Base-by-base conservation (phyloP, 108 stramenopile species). In the Nitzschia sp. region DNA sequence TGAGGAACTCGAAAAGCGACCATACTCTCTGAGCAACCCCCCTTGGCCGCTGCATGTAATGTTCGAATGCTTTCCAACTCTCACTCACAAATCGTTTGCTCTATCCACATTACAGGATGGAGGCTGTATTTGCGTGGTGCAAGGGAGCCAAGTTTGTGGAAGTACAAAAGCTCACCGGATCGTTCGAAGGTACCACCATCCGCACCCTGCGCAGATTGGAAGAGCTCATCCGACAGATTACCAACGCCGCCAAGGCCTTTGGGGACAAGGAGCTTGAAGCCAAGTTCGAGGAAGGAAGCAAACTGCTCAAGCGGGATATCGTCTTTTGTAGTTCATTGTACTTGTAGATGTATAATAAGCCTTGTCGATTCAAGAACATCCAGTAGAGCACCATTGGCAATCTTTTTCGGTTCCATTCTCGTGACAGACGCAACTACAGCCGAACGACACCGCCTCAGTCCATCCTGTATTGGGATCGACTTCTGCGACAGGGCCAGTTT, bases 131-230 rank as follows among this genome's bases (percentile, higher is more conserved):
- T 76, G 95, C 95, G 19, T 99, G 99, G 99, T 86, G 88, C 64
- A 89, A 93, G 61, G 99, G 99, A 32, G 97, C 86, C 3, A 98
- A 96, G 72, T 99, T 99, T 75, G 72, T 93, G 17, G 98, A 99
- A 46, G 91, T 99, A 1, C 87, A 95, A 49, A 97, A 98, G 75
- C 77, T 97, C 18, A 99, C 98, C 2, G 94, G 94, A 32, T 83
- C 91, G 5, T 99, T 94, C 71, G 99, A 99, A 82, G 99, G 99
- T 4, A 95, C 96, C 2, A 96, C 98, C 34, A 98, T 99, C 60
- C 95, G 98, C 23, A 80, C 92, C 0, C 78, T 99, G 47, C 87
- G 98, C 33, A 83, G 99, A 28, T 78, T 99, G 45, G 99, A 98
- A 73, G 99, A 99, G 70, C 82, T 99, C n/a, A 82, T 98, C 0